Conservation (phyloP, 2,329 filamentous ascomycete genomes). For the Parafenestella ontariensis region DNA sequence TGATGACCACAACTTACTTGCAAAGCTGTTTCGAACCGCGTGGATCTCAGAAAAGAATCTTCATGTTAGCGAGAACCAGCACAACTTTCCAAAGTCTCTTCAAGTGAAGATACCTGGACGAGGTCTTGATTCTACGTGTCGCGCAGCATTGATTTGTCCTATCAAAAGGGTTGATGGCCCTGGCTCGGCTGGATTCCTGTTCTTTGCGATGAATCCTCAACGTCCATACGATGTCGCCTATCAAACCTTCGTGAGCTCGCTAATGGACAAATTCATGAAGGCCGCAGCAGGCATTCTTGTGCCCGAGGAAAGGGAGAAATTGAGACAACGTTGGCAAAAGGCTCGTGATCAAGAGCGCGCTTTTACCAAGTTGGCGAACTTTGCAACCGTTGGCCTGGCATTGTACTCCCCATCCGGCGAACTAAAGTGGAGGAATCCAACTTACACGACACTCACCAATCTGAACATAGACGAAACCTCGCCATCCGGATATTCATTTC, state of each 20-base stretch:
- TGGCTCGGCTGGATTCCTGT: not conserved
- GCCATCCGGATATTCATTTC: not conserved
- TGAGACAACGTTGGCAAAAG: not conserved
- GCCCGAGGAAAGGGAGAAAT: not conserved
- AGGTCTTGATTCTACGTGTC: not conserved
- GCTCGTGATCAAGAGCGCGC: not conserved
- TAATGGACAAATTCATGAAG: not conserved
- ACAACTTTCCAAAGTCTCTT: not conserved
- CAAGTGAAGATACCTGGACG: not conserved
- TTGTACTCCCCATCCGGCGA: not conserved
- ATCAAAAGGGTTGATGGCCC: not conserved
- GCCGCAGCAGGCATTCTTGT: not conserved
- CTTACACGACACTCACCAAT: not conserved
- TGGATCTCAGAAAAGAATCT: not conserved
- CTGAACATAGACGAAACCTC: not conserved
- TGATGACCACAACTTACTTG: not conserved
- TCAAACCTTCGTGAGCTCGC: not conserved
- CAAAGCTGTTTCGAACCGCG: not conserved
- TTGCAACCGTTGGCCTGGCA: not conserved
- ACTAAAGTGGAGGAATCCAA: not conserved
- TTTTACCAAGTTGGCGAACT: not conserved
- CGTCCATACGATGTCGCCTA: not conserved
- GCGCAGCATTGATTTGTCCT: not conserved
- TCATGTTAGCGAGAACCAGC: not conserved
- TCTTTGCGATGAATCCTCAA: not conserved